Conservation (phyloP, 1,284 basidiomycete genomes). For the Ustilago trichophora region DNA sequence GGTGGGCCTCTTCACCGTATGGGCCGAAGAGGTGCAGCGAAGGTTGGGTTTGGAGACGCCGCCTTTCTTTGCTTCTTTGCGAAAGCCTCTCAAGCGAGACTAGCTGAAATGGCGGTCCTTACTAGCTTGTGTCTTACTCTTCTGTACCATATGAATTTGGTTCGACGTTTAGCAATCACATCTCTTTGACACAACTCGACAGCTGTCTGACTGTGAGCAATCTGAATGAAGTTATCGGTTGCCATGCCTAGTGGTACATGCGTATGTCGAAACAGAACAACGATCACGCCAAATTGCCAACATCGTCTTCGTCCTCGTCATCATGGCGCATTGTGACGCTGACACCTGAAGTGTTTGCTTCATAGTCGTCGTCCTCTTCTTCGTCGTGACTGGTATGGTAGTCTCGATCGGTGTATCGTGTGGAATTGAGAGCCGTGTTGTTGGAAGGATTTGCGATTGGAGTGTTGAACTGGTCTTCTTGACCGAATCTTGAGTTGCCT, state of each 20-base stretch:
- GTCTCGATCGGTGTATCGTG: too few species aligned
- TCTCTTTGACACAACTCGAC: too few species aligned
- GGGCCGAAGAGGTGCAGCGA: constrained; percentile 44
- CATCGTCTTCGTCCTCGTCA: constrained; percentile 45
- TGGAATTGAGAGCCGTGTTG: too few species aligned
- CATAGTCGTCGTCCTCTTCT: constrained; percentile 45
- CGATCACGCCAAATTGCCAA: constrained; percentile 8
- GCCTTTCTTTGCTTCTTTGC: constrained; percentile 35
- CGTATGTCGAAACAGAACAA: too few species aligned
- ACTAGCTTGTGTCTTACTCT: too few species aligned
- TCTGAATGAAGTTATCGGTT: too few species aligned
- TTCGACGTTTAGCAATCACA: neutral
- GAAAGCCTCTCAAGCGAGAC: constrained; percentile 33
- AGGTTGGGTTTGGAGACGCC: constrained; percentile 32
- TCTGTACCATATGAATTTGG: neutral
- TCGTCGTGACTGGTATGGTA: constrained; percentile 26
- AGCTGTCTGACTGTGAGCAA: too few species aligned
- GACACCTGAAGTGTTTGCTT: constrained; percentile 44
- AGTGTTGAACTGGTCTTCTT: constrained; percentile 29
- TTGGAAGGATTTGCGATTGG: constrained; percentile 14
- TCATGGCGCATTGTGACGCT: constrained; percentile 51
- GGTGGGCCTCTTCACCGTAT: constrained; percentile 34
- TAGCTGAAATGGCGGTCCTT: neutral
- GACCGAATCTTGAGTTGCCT: constrained; percentile 11
- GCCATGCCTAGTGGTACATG: too few species aligned